phyloP scores from a whole-genome alignment of 257 asterid genomes.

The Solanum virginianum region DNA sequence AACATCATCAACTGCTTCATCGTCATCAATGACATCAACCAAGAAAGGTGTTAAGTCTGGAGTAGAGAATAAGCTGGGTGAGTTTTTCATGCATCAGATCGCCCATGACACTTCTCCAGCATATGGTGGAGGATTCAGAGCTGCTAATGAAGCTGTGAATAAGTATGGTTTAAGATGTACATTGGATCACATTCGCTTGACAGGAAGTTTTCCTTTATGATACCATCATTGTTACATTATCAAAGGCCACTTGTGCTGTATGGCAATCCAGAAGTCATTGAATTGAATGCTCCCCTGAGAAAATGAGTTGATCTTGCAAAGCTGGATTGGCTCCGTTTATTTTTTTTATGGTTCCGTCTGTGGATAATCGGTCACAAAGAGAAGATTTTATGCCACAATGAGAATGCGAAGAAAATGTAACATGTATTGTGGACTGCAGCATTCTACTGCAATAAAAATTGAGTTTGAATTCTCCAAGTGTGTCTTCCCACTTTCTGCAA shows the following conservation, averaged over 20 bases:
- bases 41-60: constrained; percentile 67
- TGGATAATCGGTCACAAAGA: not conserved
- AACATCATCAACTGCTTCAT: constrained; percentile 27
- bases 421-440: not conserved
- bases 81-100: constrained; percentile 90
- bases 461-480: not conserved
- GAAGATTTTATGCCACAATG: not conserved
- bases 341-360: constrained; percentile 5
- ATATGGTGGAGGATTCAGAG: constrained; percentile 82
- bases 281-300: constrained; percentile 13
- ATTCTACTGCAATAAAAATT: not conserved
- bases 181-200: constrained; percentile 53
- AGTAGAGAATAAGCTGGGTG: constrained; percentile 64
- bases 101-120: constrained; percentile 78
- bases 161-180: constrained; percentile 67
- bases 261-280: not conserved
- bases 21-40: constrained; percentile 19
- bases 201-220: constrained; percentile 57
- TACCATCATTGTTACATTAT: not conserved
- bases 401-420: not conserved
- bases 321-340: constrained; percentile 20
- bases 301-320: constrained; percentile 21
- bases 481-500: not conserved
- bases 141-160: constrained; percentile 74
- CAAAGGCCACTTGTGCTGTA: not conserved